A percentile compares a stretch with the other conserved stretches of the same genome.
Conservation (phyloP, 768 basidiomycete species). For the Tulasnella sp. region DNA sequence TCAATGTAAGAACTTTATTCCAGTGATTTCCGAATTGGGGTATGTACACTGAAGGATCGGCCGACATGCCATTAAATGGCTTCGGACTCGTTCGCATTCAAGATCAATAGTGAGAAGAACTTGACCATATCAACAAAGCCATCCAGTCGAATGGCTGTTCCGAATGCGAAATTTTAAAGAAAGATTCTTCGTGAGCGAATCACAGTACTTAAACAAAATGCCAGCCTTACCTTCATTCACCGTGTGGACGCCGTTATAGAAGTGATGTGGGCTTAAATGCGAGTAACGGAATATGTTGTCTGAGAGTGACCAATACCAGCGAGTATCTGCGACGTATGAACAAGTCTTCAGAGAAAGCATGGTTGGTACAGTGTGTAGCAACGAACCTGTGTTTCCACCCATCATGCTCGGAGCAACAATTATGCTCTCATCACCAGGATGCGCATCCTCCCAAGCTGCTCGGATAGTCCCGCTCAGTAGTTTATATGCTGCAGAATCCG, state of each 20-base stretch:
- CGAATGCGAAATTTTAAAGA: not conserved
- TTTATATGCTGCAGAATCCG: constrained; percentile 38
- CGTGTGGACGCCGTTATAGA: constrained; percentile 49
- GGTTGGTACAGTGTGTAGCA: not conserved
- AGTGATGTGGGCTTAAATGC: constrained; percentile 15
- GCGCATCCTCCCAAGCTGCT: constrained; percentile 30
- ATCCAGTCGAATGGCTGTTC: constrained; percentile 31
- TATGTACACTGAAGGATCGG: not conserved
- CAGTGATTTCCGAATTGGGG: too few relatives aligned
- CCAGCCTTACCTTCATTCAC: constrained; percentile 55
- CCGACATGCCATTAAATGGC: not conserved
- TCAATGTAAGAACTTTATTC: too few relatives aligned
- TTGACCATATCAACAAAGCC: constrained; percentile 37
- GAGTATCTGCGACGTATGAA: constrained; percentile 37
- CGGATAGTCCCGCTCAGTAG: constrained; percentile 60
- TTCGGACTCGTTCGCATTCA: constrained; percentile 38
- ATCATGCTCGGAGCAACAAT: constrained; percentile 37
- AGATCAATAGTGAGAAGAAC: constrained; percentile 40
- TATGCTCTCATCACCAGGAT: constrained; percentile 15
- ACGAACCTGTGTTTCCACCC: constrained; percentile 23
- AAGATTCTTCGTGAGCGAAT: too few relatives aligned
- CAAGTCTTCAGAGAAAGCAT: not conserved
- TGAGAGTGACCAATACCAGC: constrained; percentile 47
- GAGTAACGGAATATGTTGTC: constrained; percentile 63
- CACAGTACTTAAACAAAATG: not conserved